Evolutionary conservation across 768 basidiomycete genomes (phyloP), one percentile per base, ranked within the genome.

Genomic region (Astraeus odoratus): DNA sequence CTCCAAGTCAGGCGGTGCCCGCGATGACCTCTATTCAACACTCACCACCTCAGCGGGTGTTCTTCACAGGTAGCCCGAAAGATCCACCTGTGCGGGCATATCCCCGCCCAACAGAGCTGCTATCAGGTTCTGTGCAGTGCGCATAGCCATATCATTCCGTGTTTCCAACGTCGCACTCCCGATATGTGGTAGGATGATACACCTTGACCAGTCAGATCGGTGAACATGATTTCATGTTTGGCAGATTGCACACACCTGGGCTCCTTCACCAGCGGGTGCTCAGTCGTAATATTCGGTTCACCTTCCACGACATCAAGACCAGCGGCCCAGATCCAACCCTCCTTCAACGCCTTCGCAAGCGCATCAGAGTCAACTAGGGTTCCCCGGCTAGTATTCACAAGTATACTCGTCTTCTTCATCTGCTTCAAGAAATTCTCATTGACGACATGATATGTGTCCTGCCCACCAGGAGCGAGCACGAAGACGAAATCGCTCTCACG

Each of bases 241-340:
- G 16, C 33, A 33, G 10, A 18, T 10, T 3, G 3, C 45, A 67
- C 66, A 57, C 54, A 91, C 80, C 79, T 77, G 13, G 83, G 81
- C 44, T 88, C 80, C 55, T 76, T 79, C 36, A 95, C 79, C 38
- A 99, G 63, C 3, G 86, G 83, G 59, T 99, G 93, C 50, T 86
- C 82, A 2, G 66, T 60, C 1, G 65, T 54, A 22, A 99, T 72
- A 36, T 82, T 64, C 0, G 94, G 94, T 60, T 98, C 94, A 16
- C 92, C 92, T 52, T 92, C 89, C 6, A 97, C 81, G 27, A 98
- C 95, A 61, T 99, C 95, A 9, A 99, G 56, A 0, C 91, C 95
- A 0, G 96, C 96, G 19, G 81, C 93, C 75, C 85, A 94, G 19
- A 99, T 86, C 79, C 83, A 82, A 3, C 75, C 76, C 49, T 85